Percentiles rank a stretch among this genome's conserved stretches.
Evolutionary conservation across 2,329 filamentous ascomycete genomes (phyloP).

Genomic region (Lachnellula cervina): DNA sequence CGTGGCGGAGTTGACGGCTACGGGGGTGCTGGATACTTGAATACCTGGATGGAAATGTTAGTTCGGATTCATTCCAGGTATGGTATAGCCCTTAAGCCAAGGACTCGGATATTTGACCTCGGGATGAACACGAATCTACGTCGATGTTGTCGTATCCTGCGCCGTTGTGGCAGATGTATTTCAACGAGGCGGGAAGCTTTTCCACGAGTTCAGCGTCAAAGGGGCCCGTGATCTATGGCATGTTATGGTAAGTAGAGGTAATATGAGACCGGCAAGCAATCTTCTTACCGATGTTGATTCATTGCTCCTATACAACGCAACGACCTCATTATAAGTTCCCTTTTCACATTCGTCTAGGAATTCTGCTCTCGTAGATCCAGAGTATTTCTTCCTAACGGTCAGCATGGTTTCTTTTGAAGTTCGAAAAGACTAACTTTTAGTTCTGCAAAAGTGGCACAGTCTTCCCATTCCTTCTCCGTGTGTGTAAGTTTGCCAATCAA

Average conservation of each 20-base stretch:
- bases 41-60: slow-evolving; percentile 42
- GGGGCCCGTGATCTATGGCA: slow-evolving; percentile 50
- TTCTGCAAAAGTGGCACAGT: slow-evolving; percentile 19
- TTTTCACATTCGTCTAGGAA: slow-evolving; percentile 64
- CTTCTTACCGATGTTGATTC: slow-evolving; percentile 46
- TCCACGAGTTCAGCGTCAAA: slow-evolving; percentile 65
- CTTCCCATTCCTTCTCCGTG: slow-evolving; percentile 25
- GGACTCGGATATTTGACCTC: background rate
- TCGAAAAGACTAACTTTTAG: slow-evolving; percentile 18
- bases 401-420: background rate
- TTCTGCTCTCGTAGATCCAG: slow-evolving; percentile 51
- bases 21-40: slow-evolving; percentile 70
- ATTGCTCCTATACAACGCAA: slow-evolving; percentile 68
- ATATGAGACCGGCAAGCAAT: background rate
- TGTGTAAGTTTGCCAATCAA: slow-evolving; percentile 26
- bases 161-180: slow-evolving; percentile 58
- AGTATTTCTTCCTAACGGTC: slow-evolving; percentile 15
- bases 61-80: background rate
- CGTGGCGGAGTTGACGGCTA: slow-evolving; percentile 72
- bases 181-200: slow-evolving; percentile 45
- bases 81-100: background rate
- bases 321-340: slow-evolving; percentile 58
- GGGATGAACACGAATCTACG: slow-evolving; percentile 59
- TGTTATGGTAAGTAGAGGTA: slow-evolving; percentile 28
- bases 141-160: slow-evolving; percentile 83